phyloP scores from a whole-genome alignment of 805 yeast species.

The Yarrowia sp. region DNA sequence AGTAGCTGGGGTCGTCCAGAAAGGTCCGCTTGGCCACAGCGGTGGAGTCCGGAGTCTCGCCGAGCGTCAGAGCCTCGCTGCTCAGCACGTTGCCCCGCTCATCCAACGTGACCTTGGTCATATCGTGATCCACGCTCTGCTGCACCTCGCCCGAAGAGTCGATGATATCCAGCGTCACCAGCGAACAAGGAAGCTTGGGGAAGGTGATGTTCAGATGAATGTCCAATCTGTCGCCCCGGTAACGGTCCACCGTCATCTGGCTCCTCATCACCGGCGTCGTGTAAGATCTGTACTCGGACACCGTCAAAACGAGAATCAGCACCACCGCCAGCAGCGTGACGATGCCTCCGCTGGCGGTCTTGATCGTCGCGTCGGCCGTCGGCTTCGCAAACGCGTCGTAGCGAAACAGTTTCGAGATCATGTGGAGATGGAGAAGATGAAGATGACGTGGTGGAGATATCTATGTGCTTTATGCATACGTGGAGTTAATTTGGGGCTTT shows the following conservation, averaged over 20 bases:
- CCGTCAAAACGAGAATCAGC: slow-evolving; percentile 65
- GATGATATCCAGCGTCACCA: slow-evolving; percentile 79
- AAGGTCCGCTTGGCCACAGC: slow-evolving; percentile 46
- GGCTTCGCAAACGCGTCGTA: slow-evolving; percentile 94
- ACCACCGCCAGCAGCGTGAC: slow-evolving; percentile 76
- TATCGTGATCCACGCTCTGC: slow-evolving; percentile 74
- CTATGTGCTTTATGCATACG: not conserved
- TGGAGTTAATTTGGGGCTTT: not conserved
- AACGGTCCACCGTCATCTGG: slow-evolving; percentile 79
- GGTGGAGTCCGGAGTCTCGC: slow-evolving; percentile 46
- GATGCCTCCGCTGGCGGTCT: slow-evolving; percentile 88
- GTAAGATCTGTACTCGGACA: slow-evolving; percentile 81
- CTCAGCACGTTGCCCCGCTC: slow-evolving; percentile 58
- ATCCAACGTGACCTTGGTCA: slow-evolving; percentile 70
- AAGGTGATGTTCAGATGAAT: slow-evolving; percentile 83
- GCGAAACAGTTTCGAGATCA: slow-evolving; percentile 54
- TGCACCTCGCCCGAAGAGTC: slow-evolving; percentile 88
- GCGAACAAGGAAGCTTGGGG: slow-evolving; percentile 84
- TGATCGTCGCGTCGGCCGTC: slow-evolving; percentile 88
- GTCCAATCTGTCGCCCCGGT: slow-evolving; percentile 72
- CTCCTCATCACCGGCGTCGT: slow-evolving; percentile 72
- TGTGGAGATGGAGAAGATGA: not conserved
- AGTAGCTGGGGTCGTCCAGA: slow-evolving; percentile 56
- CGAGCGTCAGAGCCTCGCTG: slow-evolving; percentile 51
- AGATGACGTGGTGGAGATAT: not conserved